A percentile compares a stretch with the other conserved stretches of the same genome.
Evolutionary conservation across 768 basidiomycete species (phyloP).

Genomic region (Termitomyces sp.): DNA sequence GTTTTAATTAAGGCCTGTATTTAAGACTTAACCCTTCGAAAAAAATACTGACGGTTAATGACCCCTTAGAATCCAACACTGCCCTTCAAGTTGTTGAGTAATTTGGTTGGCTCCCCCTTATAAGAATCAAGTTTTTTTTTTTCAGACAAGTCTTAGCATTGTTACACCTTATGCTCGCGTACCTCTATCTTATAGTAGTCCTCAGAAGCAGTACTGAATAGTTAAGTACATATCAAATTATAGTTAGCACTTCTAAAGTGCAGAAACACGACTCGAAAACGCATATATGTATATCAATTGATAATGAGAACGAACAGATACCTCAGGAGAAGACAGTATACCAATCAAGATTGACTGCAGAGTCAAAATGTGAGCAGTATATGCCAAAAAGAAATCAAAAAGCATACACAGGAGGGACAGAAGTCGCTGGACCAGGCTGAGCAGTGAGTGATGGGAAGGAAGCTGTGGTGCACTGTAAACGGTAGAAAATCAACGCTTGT

Average conservation of each 20-base stretch:
- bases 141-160: background rate
- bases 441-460: background rate
- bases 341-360: background rate
- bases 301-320: background rate
- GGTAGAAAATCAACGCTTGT: background rate
- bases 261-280: background rate
- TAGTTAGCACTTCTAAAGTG: background rate
- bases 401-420: background rate
- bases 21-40: too few species aligned
- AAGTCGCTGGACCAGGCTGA: background rate
- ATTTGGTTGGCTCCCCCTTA: too few species aligned
- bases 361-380: background rate
- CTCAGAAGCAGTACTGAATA: too few species aligned
- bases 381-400: too few species aligned
- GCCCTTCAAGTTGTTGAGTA: constrained; percentile 60
- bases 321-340: background rate
- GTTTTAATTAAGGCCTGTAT: too few species aligned
- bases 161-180: background rate
- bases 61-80: too few species aligned
- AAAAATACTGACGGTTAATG: too few species aligned
- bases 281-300: background rate
- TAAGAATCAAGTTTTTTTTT: background rate
- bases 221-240: background rate
- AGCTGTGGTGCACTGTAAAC: background rate
- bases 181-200: background rate